Base-by-base conservation (phyloP, 176 grass and related monocot species). In the Aechmea fasciata region DNA sequence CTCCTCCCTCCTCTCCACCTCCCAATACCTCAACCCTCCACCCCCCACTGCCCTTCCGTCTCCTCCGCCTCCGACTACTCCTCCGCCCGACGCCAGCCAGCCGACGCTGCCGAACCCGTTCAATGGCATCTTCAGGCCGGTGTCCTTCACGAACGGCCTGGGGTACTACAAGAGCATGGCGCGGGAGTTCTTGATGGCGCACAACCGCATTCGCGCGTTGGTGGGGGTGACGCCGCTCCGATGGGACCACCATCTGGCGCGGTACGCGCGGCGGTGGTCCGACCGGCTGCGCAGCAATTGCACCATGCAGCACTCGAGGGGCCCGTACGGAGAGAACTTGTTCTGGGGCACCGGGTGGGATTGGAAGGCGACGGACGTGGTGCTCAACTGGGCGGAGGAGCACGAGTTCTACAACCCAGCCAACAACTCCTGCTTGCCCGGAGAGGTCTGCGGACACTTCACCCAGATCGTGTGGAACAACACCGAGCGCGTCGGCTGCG, bases 251-350 rank as follows among this genome's bases (percentile, higher is more conserved):
- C 10, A 13, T 12, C 10, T 75, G 24, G 62, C 73, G 8, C 63
- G 63, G 22, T 75, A 67, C 73, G 63, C 73, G 0, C 50, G 50
- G 63, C 14, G 50, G 63, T 75, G 73, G 73, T 13, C 73, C 0
- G 15, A 47, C 3, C 13, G 13, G 13, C 50, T 49, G 50, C 14
- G 50, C 1, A 6, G 3, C 11, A n/a, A 66, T 3, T 75, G 73
- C 50, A 13, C 48, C 48, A 67, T 54, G 22, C 13, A 13, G 23
- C 73, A 75, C 73, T 75, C 73, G 8, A 10, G 47, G 9, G 73
- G 73, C 3, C 73, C 73, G 22, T 75, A 75, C 73, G 73, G 73
- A 0, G 73, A 75, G 62, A 75, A 75, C 73, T 24, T 75, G 13
- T 75, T 75, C 73, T 75, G 73, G 73, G 73, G 73, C 50, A 48